Conservation (phyloP, 1,284 basidiomycete species). For the Omphalotus olearius region DNA sequence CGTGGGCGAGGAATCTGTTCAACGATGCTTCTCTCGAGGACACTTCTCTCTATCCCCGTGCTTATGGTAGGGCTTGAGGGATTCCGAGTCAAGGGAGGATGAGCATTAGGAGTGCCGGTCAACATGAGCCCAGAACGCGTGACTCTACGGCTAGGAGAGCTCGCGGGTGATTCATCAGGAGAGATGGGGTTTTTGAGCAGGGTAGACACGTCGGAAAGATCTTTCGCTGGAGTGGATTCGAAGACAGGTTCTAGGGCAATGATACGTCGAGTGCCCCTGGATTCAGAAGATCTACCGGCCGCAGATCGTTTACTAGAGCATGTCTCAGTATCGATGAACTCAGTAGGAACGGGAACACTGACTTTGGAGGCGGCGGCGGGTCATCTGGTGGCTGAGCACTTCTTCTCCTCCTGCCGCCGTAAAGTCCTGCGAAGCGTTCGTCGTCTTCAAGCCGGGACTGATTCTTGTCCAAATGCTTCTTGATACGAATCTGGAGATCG, state of each 20-base stretch:
- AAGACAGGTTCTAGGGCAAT: conserved; percentile 31
- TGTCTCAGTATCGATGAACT: conserved; percentile 13
- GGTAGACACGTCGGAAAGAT: conserved; percentile 43
- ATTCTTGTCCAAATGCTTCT: conserved; percentile 50
- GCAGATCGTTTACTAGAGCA: conserved; percentile 19
- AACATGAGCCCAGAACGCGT: not conserved
- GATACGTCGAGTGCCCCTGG: conserved; percentile 26
- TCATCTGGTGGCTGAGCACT: conserved; percentile 33
- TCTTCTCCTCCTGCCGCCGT: conserved; percentile 35
- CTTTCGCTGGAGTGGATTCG: conserved; percentile 42
- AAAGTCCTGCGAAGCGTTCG: conserved; percentile 52
- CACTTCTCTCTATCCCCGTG: conserved; percentile 2
- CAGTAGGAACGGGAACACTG: conserved; percentile 10
- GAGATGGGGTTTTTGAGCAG: conserved; percentile 44
- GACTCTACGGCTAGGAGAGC: conserved; percentile 15
- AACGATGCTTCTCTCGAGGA: conserved; percentile 27
- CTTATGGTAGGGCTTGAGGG: conserved; percentile 27
- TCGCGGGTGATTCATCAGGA: conserved; percentile 20
- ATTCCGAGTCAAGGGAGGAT: conserved; percentile 23
- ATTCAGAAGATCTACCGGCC: conserved; percentile 15
- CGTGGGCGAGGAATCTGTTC: conserved; percentile 26
- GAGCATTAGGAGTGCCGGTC: conserved; percentile 29
- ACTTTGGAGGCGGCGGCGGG: conserved; percentile 13
- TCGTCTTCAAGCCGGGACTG: conserved; percentile 47
- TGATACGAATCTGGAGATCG: conserved; percentile 52